These are phyloP conservation scores for Fusarium udum DNA, from an alignment of 2,329 filamentous ascomycete genomes.

Conservation along the genomic window DNA sequence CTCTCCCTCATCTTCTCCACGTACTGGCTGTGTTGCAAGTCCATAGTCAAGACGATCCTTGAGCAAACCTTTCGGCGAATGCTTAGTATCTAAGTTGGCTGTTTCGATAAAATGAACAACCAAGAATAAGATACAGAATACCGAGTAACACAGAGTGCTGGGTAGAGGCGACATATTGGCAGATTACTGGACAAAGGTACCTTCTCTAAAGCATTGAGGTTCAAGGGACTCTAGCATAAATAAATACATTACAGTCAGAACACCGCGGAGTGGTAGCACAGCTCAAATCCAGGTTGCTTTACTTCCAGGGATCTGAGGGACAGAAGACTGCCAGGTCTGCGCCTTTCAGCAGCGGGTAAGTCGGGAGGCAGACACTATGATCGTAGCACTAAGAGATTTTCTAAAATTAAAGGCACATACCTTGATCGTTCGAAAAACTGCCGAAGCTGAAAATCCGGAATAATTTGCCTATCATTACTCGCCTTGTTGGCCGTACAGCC, in stretches of 20 bases:
- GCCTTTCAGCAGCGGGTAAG: fast-evolving
- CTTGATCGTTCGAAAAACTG: neutral
- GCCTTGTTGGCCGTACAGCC: fast-evolving
- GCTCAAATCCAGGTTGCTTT: neutral
- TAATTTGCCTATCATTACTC: neutral
- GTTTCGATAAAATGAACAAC: neutral
- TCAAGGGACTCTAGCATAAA: neutral
- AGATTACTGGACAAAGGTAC: neutral
- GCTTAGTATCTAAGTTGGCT: neutral
- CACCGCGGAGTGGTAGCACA: neutral
- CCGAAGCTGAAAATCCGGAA: neutral
- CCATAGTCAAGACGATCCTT: neutral
- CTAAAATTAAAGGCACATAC: neutral
- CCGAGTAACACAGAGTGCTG: neutral
- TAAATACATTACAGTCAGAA: neutral
- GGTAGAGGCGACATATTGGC: neutral
- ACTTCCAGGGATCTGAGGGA: neutral
- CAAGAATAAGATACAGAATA: neutral
- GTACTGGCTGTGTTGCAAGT: neutral
- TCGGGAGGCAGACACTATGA: neutral
- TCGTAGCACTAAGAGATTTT: fast-evolving
- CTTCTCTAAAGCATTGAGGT: neutral
- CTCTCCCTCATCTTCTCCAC: neutral
- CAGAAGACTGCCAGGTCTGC: neutral
- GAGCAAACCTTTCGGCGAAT: neutral